Evolutionary conservation across 441 rosid species (phyloP), one percentile per base, ranked within the genome.

Genomic region (Populus trichocarpa): DNA sequence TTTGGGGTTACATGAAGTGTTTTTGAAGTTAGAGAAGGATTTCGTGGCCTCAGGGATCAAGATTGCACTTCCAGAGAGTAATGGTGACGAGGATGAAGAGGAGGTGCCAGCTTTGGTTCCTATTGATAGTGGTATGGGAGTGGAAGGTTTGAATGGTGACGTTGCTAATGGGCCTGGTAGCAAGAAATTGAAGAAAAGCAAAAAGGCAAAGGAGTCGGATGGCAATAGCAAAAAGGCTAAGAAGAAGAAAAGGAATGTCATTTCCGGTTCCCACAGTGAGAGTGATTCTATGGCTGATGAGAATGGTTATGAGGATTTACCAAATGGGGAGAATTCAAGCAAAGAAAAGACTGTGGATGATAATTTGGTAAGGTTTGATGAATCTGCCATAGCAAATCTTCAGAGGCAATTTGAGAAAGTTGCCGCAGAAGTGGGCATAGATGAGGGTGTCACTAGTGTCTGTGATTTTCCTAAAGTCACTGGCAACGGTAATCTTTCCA

Each of bases 321-420:
- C 76, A 73, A 76, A 76, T 30, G 25, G 38, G 57, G 81, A 75
- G 50, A 71, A 50, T 74, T 78, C 85, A 14, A 70, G 35, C 14
- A 78, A 79, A 16, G 83, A 82, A 71, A 81, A 20, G 14, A 71
- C 23, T 23, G 40, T 32, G 74, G 82, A 76, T 71, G 80, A 79
- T 22, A 77, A 78, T 85, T 25, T 53, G 18, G 42, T 85, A 76
- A 67, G 80, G 13, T 83, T 89, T 5, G 76, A 82, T 65, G 89
- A 89, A 77, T 74, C 91, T 59, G 89, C 87, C 77, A 89, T 92
- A 77, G 90, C 97, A 1, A 95, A 93, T 86, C 98, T 96, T 65
- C 93, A 91, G 71, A 78, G 80, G 86, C 94, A 96, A 89, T 93
- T 96, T 87, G 99, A 96, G 86, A 92, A 88, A 81, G 91, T 92